phyloP scores from a whole-genome alignment of 257 asterid genomes.

The Hygrophila difformis region DNA sequence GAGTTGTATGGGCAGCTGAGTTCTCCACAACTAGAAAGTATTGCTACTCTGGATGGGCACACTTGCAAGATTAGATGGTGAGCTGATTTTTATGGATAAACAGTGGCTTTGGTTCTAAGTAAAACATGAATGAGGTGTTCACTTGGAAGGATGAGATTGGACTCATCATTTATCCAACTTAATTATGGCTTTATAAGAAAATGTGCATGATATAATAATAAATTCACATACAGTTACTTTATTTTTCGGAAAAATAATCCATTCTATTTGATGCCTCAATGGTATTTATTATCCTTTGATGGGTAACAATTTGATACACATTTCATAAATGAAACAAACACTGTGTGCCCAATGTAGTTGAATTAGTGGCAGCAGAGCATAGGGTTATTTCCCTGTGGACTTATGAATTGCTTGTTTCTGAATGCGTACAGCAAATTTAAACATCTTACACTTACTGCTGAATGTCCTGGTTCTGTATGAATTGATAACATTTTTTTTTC shows the following conservation, averaged over 20 bases:
- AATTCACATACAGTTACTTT: too few relatives aligned
- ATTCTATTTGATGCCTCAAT: too few relatives aligned
- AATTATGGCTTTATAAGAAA: too few relatives aligned
- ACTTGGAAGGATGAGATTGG: too few relatives aligned
- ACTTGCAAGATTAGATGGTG: slow-evolving; percentile 74
- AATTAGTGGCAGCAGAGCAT: slow-evolving; percentile 1
- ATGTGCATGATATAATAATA: too few relatives aligned
- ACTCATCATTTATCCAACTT: too few relatives aligned
- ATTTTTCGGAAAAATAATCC: too few relatives aligned
- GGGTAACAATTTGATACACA: too few relatives aligned
- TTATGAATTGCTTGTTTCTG: not conserved
- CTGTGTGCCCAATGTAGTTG: too few relatives aligned
- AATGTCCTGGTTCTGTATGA: slow-evolving; percentile 7
- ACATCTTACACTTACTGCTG: slow-evolving; percentile 6
- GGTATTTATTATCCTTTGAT: not conserved
- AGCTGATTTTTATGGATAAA: slow-evolving; percentile 6
- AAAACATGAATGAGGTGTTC: too few relatives aligned
- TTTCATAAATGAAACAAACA: not conserved
- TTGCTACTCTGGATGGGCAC: slow-evolving; percentile 85
- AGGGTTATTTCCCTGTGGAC: slow-evolving; percentile 2
- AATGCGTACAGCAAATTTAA: not conserved
- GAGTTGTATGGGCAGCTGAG: slow-evolving; percentile 92
- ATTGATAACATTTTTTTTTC: not conserved
- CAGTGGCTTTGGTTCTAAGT: not conserved
- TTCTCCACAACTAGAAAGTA: slow-evolving; percentile 81